Conservation (phyloP, 352 stramenopile species). For the Saprolegnia parasitica region DNA sequence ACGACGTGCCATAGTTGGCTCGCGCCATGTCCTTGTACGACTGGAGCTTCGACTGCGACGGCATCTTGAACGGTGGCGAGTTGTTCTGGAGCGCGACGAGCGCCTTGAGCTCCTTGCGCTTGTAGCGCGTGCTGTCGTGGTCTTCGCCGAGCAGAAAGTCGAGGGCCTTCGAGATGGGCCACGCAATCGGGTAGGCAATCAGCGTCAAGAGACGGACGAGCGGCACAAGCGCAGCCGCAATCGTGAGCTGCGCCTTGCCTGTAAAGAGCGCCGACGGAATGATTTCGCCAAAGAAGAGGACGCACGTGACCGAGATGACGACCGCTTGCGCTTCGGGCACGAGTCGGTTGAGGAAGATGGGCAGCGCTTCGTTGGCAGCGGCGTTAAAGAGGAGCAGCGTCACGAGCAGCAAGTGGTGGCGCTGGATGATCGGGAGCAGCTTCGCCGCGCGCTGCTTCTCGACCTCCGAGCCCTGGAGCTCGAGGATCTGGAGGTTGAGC, state of each 20-base stretch:
- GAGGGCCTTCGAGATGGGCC: slow-evolving; percentile 60
- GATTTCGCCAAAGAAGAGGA: slow-evolving; percentile 88
- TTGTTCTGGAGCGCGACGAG: slow-evolving; percentile 39
- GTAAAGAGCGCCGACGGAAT: slow-evolving; percentile 83
- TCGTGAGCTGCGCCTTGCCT: slow-evolving; percentile 63
- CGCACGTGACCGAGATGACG: slow-evolving; percentile 72
- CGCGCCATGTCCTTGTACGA: neutral
- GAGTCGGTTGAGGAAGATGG: slow-evolving; percentile 66
- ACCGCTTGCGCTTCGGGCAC: slow-evolving; percentile 50
- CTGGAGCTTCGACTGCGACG: neutral
- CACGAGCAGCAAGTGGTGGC: slow-evolving; percentile 75
- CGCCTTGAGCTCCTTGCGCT: slow-evolving; percentile 49
- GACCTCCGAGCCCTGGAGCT: slow-evolving; percentile 29
- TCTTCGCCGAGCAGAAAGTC: slow-evolving; percentile 52
- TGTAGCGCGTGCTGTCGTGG: slow-evolving; percentile 39
- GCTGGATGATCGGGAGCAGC: slow-evolving; percentile 59
- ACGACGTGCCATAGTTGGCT: neutral
- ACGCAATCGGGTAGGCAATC: slow-evolving; percentile 61
- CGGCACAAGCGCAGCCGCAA: slow-evolving; percentile 50
- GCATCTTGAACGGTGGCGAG: slow-evolving; percentile 2
- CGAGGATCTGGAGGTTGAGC: slow-evolving; percentile 27
- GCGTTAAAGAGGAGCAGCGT: slow-evolving; percentile 81
- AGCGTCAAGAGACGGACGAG: slow-evolving; percentile 60
- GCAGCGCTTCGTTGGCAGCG: slow-evolving; percentile 70
- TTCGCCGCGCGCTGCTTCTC: slow-evolving; percentile 43